Percentiles rank a stretch among this genome's conserved stretches.
Conservation (phyloP, 192 early-diverging fungal genomes). For the Backusella morwellensis region DNA sequence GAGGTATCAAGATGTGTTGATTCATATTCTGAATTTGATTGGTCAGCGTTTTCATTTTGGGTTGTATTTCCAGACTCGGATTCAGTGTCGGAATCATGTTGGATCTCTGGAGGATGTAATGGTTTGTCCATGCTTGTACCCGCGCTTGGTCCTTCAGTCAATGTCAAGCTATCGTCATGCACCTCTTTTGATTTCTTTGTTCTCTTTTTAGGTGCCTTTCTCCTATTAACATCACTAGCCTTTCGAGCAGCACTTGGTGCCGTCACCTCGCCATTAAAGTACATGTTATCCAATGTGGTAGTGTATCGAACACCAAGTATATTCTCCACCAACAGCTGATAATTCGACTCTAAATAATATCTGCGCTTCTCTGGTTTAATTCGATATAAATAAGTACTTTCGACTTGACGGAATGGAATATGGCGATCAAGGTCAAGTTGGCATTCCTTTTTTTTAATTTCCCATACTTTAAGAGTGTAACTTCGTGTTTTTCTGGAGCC, state of each 20-base stretch:
- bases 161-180: neutral
- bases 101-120: neutral
- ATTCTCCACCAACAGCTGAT: neutral
- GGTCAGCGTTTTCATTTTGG: neutral
- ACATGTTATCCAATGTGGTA: neutral
- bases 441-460: neutral
- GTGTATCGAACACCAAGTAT: neutral
- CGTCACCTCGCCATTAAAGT: neutral
- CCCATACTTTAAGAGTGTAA: neutral
- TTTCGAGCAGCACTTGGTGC: neutral
- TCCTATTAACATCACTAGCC: neutral
- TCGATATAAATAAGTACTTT: neutral
- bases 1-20: neutral
- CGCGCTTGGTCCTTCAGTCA: neutral
- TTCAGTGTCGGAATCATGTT: neutral
- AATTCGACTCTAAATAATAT: neutral
- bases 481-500: neutral
- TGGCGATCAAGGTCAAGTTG: neutral
- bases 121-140: neutral
- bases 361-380: neutral
- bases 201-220: neutral
- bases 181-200: neutral
- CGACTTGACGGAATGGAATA: neutral
- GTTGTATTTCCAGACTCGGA: neutral
- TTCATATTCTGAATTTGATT: neutral